Percentiles rank a stretch among this genome's conserved stretches.
Evolutionary conservation across 2,329 filamentous ascomycete species (phyloP).

Genomic region (Orbilia oligospora): DNA sequence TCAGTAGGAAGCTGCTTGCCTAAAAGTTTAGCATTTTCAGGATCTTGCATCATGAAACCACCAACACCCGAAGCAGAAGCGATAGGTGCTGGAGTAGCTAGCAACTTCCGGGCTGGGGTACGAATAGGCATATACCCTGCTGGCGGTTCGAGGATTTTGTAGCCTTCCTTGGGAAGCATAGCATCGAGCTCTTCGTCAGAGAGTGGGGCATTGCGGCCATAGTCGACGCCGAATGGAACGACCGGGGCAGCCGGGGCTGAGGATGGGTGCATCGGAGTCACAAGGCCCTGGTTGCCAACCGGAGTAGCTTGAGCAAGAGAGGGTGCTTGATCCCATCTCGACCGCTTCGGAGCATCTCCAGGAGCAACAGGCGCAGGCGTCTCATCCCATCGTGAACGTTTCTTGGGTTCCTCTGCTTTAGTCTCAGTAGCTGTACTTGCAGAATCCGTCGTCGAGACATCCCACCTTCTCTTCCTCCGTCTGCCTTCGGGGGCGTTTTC

Average conservation of each 20-base stretch:
- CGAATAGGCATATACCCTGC: constrained; percentile 90
- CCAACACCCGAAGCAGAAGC: constrained; percentile 74
- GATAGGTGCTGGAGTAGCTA: constrained; percentile 79
- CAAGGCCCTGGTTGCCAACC: constrained; percentile 79
- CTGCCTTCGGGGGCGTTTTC: constrained; percentile 78
- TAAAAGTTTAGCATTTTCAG: constrained; percentile 83
- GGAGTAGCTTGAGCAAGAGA: constrained; percentile 77
- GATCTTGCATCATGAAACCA: constrained; percentile 98
- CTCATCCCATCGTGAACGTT: constrained; percentile 88
- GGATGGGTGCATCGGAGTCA: constrained; percentile 82
- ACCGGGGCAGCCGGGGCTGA: constrained; percentile 71
- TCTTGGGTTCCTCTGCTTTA: constrained; percentile 74
- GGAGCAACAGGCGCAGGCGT: constrained; percentile 75
- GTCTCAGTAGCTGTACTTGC: constrained; percentile 65
- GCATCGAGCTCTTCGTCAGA: constrained; percentile 95
- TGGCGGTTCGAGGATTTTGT: constrained; percentile 90
- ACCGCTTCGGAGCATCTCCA: constrained; percentile 78
- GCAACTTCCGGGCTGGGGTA: constrained; percentile 80
- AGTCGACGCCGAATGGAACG: constrained; percentile 83
- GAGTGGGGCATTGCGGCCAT: constrained; percentile 83
- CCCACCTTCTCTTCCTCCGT: constrained; percentile 87
- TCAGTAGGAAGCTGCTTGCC: constrained; percentile 94
- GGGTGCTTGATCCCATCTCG: constrained; percentile 92
- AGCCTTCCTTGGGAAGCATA: constrained; percentile 91
- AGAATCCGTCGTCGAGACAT: constrained; percentile 76